Conservation (phyloP, 176 grass and related monocot genomes). For the Lolium multiflorum region DNA sequence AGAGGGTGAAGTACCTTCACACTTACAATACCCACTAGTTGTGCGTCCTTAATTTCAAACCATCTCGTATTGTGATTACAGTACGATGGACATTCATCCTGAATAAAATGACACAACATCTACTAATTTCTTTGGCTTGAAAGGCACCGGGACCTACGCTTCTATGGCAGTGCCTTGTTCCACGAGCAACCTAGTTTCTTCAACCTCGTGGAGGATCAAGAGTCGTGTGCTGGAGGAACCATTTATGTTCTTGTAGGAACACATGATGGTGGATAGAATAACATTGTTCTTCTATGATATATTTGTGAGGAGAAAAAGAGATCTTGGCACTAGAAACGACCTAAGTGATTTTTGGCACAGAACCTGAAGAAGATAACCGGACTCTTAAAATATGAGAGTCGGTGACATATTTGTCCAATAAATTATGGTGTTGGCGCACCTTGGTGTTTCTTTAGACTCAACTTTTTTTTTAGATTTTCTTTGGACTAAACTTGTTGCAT, state of each 20-base stretch:
- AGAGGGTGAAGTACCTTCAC: neutral
- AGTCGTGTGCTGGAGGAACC: too few relatives aligned
- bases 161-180: accelerated
- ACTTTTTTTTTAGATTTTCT: too few relatives aligned
- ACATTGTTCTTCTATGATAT: too few relatives aligned
- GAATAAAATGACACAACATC: neutral
- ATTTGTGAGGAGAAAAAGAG: too few relatives aligned
- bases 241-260: neutral
- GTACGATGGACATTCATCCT: neutral
- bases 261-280: neutral
- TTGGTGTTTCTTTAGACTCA: too few relatives aligned
- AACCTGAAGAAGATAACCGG: too few relatives aligned
- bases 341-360: too few relatives aligned
- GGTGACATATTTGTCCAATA: too few relatives aligned
- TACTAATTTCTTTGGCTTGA: neutral
- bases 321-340: too few relatives aligned
- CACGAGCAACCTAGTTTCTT: neutral
- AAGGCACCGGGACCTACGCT: neutral
- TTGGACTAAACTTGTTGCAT: too few relatives aligned
- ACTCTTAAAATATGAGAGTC: too few relatives aligned
- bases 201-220: neutral
- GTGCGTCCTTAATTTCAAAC: neutral
- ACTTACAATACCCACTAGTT: neutral
- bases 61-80: neutral
- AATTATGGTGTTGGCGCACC: too few relatives aligned